Evolutionary conservation across 805 yeast species (phyloP).

Genomic region (Lipomyces yamadae): DNA sequence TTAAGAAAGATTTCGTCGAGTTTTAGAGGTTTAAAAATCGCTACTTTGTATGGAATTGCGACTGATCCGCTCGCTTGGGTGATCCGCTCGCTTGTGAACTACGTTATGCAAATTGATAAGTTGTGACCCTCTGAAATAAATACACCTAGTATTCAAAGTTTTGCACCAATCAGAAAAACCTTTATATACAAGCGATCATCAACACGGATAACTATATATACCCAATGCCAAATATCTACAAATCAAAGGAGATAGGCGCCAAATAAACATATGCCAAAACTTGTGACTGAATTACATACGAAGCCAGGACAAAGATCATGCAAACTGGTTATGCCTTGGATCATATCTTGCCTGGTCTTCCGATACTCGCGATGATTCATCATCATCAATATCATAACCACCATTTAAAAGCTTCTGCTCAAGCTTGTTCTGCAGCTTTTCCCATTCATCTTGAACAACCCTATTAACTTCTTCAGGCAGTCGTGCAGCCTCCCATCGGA

Average conservation of each 20-base stretch:
- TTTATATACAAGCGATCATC: slow-evolving; percentile 4
- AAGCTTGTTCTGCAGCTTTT: background rate
- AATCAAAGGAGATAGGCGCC: background rate
- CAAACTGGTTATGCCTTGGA: background rate
- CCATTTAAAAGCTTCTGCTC: slow-evolving; percentile 9
- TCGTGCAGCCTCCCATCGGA: slow-evolving; percentile 12
- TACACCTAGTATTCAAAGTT: background rate
- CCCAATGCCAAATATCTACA: background rate
- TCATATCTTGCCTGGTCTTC: background rate
- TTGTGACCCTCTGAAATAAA: background rate
- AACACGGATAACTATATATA: background rate
- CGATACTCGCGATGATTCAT: background rate
- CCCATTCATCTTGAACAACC: slow-evolving; percentile 11
- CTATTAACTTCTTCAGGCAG: slow-evolving; percentile 7
- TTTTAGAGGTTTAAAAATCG: too few relatives aligned
- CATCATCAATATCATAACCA: background rate
- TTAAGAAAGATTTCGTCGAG: too few relatives aligned
- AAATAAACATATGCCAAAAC: background rate
- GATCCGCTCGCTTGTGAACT: too few relatives aligned
- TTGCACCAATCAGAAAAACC: background rate
- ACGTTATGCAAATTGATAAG: too few relatives aligned
- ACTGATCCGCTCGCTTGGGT: too few relatives aligned
- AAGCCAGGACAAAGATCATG: background rate
- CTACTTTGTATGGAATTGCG: too few relatives aligned
- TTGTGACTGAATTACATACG: background rate